Percentiles rank a stretch among this genome's conserved stretches.
Conservation (phyloP, 305 asterid species). For the Fraxinus nigra region DNA sequence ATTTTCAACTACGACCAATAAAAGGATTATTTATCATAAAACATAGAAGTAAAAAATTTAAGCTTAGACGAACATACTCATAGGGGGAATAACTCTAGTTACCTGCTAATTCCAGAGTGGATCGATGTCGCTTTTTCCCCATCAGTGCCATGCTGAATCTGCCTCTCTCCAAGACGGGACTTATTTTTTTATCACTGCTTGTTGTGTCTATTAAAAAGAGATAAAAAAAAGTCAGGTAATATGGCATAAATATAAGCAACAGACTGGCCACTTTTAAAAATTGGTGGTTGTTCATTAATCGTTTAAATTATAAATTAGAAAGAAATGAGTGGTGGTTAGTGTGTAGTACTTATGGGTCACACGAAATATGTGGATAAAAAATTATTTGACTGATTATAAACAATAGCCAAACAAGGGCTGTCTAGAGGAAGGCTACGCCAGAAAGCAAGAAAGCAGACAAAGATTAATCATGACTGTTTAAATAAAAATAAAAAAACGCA, state of each 20-base stretch:
- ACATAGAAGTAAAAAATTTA: not conserved
- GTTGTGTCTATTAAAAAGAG: slow-evolving; percentile 37
- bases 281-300: not conserved
- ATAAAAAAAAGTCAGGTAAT: slow-evolving; percentile 19
- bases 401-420: not conserved
- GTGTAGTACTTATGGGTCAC: not conserved
- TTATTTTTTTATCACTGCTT: slow-evolving; percentile 34
- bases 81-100: slow-evolving; percentile 12
- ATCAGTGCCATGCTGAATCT: slow-evolving; percentile 26
- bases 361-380: not conserved
- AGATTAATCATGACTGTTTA: not conserved
- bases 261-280: not conserved
- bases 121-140: slow-evolving; percentile 24
- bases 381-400: not conserved
- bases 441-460: not conserved
- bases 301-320: not conserved
- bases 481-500: not conserved
- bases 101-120: slow-evolving; percentile 42
- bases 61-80: slow-evolving; percentile 11
- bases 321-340: not conserved
- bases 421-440: slow-evolving; percentile 6
- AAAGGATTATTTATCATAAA: not conserved
- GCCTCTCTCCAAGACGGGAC: slow-evolving; percentile 34
- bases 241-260: not conserved
- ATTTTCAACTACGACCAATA: not conserved